These are phyloP conservation scores for Allomyces arbusculus DNA, from an alignment of 192 early-diverging fungal genomes.

Conservation along the genomic window DNA sequence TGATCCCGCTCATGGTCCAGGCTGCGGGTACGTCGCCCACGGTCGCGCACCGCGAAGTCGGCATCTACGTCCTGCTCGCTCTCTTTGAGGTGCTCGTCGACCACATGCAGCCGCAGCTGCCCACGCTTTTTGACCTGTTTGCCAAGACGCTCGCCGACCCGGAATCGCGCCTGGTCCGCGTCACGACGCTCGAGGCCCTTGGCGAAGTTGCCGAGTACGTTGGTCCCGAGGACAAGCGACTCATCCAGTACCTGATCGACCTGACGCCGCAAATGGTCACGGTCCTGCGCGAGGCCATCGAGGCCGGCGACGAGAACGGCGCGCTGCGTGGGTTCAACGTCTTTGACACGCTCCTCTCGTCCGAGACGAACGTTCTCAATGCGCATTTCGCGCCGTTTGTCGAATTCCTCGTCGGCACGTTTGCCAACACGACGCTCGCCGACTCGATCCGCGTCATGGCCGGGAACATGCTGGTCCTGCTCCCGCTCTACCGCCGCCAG, in stretches of 20 bases:
- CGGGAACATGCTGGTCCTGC: not conserved
- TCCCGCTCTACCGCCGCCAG: not conserved
- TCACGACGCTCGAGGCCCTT: constrained; percentile 45
- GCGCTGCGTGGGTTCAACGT: constrained; percentile 68
- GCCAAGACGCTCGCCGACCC: constrained; percentile 51
- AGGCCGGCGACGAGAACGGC: constrained; percentile 48
- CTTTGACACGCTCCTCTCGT: constrained; percentile 51
- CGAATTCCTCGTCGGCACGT: constrained; percentile 56
- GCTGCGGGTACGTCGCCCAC: constrained; percentile 45
- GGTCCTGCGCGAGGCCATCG: constrained; percentile 60
- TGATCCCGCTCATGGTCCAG: constrained; percentile 59
- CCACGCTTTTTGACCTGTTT: constrained; percentile 56
- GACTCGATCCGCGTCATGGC: constrained; percentile 54
- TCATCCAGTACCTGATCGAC: constrained; percentile 47
- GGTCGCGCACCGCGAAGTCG: constrained; percentile 60
- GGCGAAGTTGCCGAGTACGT: constrained; percentile 59
- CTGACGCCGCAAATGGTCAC: constrained; percentile 69
- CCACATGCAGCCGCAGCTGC: constrained; percentile 24
- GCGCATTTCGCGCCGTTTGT: constrained; percentile 60
- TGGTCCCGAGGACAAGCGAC: constrained; percentile 41
- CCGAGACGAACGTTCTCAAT: constrained; percentile 59
- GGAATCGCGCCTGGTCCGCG: constrained; percentile 57
- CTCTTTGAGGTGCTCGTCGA: constrained; percentile 61
- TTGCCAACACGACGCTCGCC: constrained; percentile 42
- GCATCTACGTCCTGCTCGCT: constrained; percentile 64